Evolutionary conservation across 257 asterid genomes (phyloP).

Genomic region (Gentiana dahurica): DNA sequence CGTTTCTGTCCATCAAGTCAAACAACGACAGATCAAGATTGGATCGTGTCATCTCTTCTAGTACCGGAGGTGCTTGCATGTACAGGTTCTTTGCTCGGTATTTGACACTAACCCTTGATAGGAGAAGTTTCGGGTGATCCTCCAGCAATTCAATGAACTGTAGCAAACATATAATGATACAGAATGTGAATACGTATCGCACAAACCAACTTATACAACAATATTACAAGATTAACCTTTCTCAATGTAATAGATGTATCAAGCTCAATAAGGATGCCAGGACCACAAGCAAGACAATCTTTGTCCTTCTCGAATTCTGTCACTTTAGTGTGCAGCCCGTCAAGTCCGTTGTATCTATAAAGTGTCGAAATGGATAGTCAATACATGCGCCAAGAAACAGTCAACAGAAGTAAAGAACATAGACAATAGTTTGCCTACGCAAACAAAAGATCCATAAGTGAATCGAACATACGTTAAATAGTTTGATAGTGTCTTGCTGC

Average conservation of each 20-base stretch:
- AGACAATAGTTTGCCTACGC: too few species aligned
- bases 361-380: too few species aligned
- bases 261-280: constrained; percentile 88
- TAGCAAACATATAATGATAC: constrained; percentile 10
- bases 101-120: constrained; percentile 67
- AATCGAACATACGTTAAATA: constrained; percentile 65
- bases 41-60: constrained; percentile 87
- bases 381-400: too few species aligned
- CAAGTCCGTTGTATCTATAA: constrained; percentile 55
- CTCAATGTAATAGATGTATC: constrained; percentile 62
- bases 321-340: constrained; percentile 88
- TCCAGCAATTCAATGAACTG: constrained; percentile 86
- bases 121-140: constrained; percentile 66
- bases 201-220: background rate
- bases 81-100: constrained; percentile 72
- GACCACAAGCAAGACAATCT: constrained; percentile 95
- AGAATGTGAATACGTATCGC: too few species aligned
- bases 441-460: background rate
- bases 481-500: constrained; percentile 79
- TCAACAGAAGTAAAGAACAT: too few species aligned
- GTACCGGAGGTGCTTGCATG: constrained; percentile 94
- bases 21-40: constrained; percentile 58
- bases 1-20: constrained; percentile 57
- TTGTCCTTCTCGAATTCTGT: constrained; percentile 76
- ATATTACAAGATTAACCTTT: constrained; percentile 40